Evolutionary conservation across 169 alveolate genomes (phyloP), one percentile per base, ranked within the genome.

Genomic region (Amoebophrya sp.): DNA sequence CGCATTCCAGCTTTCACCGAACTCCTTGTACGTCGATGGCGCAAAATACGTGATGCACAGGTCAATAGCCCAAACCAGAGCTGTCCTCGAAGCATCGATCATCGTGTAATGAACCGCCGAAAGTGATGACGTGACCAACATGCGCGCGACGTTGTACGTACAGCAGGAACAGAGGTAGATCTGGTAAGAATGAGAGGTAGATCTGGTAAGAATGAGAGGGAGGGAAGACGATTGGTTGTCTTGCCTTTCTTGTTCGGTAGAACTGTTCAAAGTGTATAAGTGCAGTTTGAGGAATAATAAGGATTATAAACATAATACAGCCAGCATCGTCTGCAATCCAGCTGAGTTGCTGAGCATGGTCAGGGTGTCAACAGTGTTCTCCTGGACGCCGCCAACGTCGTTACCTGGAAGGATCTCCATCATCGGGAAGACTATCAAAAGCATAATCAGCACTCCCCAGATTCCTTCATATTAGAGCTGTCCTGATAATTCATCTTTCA

Each of bases 121-220:
- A 0, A 89, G 76, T 0, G 55, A 38, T 6, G 34, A 36, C 1
- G 91, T 89, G 12, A 89, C 91, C 65, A 89, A 39, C 91, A 89
- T 89, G 39, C 91, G 77, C 23, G 91, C 91, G 77, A 89, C 41
- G 36, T 89, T 89, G 91, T 89, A 89, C 77, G 91, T 89, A 76
- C 40, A 89, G 41, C 40, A 41, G 33, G 91, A 89, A 38, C 40
- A 41, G 40, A 89, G 29, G 76, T 89, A 89, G 40, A 89, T 47
- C 65, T 47, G n/a, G 65, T 47, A 47, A 18, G 6, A 12, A 12
- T 6, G 65, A 47, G 65, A 12, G 65, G 65, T 47, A 47, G 65
- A 6, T 47, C 18, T 47, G 65, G 29, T n/a, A n/a, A n/a, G n/a
- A n/a, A n/a, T n/a, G n/a, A n/a, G n/a, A n/a, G n/a, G n/a, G n/a